Percentiles rank a stretch among this genome's conserved stretches.
phyloP scores from a whole-genome alignment of 805 yeast genomes.

The Candida quercuum region DNA sequence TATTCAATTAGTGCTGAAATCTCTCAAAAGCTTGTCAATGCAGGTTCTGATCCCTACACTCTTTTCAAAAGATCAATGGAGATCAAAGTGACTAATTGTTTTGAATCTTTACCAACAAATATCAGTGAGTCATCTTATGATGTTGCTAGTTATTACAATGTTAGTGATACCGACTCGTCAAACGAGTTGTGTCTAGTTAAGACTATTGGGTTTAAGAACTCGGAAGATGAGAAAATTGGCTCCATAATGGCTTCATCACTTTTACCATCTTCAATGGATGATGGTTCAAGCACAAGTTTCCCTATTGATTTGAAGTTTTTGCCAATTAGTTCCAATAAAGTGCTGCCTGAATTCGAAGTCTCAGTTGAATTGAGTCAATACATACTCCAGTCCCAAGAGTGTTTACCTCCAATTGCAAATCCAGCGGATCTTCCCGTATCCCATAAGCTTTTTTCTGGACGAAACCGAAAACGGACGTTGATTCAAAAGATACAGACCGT shows the following conservation, averaged over 20 bases:
- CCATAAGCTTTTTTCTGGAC: background rate
- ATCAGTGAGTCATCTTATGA: conserved; percentile 6
- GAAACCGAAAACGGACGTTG: background rate
- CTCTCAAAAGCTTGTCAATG: conserved; percentile 8
- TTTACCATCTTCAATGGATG: conserved; percentile 9
- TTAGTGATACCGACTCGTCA: conserved; percentile 7
- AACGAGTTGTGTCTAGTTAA: conserved; percentile 10
- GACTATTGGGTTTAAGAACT: conserved; percentile 8
- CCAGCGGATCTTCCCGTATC: background rate
- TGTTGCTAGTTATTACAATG: conserved; percentile 8
- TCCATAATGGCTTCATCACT: conserved; percentile 7
- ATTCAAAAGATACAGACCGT: conserved; percentile 11
- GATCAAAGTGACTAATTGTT: conserved; percentile 7
- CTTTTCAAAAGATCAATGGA: conserved; percentile 16
- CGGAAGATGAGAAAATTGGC: conserved; percentile 3
- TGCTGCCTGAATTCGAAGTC: conserved; percentile 2
- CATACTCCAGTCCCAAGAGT: conserved; percentile 10
- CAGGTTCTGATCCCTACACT: conserved; percentile 9
- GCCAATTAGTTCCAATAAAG: conserved; percentile 1
- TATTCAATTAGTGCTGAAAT: conserved; percentile 13
- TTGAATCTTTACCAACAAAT: conserved; percentile 7
- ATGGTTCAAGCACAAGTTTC: conserved; percentile 1
- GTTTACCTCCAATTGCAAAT: conserved; percentile 5
- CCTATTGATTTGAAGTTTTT: conserved; percentile 9
- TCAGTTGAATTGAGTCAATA: conserved; percentile 7